These are phyloP conservation scores for Coemansia umbellata DNA, from an alignment of 192 early-diverging fungal species.

Conservation along the genomic window DNA sequence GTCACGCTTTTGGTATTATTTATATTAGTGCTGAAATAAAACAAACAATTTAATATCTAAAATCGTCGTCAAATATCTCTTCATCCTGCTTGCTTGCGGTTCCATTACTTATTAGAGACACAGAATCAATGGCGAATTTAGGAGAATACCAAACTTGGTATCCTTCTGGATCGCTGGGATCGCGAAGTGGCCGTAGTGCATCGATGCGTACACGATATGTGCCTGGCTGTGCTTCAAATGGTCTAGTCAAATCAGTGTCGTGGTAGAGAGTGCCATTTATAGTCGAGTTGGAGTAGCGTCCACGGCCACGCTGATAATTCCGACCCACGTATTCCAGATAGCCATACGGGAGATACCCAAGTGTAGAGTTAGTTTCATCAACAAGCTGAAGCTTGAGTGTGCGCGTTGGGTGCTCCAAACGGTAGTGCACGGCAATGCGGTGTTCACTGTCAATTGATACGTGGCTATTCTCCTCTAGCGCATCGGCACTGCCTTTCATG, in stretches of 20 bases:
- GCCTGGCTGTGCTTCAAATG: slow-evolving; percentile 20
- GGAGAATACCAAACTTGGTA: slow-evolving; percentile 50
- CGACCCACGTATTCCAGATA: slow-evolving; percentile 48
- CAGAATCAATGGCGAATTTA: slow-evolving; percentile 40
- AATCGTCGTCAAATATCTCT: slow-evolving; percentile 10
- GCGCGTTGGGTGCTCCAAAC: slow-evolving; percentile 45
- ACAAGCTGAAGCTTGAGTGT: slow-evolving; percentile 45
- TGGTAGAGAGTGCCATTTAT: slow-evolving; percentile 48
- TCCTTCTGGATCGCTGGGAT: slow-evolving; percentile 34
- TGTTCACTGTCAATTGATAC: slow-evolving; percentile 31
- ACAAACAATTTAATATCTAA: neutral
- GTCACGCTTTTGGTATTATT: no score
- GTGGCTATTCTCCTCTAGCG: slow-evolving; percentile 23
- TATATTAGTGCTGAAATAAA: no score
- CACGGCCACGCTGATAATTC: slow-evolving; percentile 40
- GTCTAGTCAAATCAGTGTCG: slow-evolving; percentile 34
- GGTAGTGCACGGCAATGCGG: slow-evolving; percentile 41
- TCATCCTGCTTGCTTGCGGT: slow-evolving; percentile 7
- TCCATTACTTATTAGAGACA: slow-evolving; percentile 20
- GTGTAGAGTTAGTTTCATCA: slow-evolving; percentile 32
- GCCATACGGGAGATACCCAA: slow-evolving; percentile 42
- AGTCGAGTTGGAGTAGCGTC: slow-evolving; percentile 45
- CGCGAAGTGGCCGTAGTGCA: slow-evolving; percentile 43
- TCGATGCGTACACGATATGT: slow-evolving; percentile 45
- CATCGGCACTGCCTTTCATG: slow-evolving; percentile 29